phyloP scores from a whole-genome alignment of 768 basidiomycete species.

The Termitomyces eurrhizus region DNA sequence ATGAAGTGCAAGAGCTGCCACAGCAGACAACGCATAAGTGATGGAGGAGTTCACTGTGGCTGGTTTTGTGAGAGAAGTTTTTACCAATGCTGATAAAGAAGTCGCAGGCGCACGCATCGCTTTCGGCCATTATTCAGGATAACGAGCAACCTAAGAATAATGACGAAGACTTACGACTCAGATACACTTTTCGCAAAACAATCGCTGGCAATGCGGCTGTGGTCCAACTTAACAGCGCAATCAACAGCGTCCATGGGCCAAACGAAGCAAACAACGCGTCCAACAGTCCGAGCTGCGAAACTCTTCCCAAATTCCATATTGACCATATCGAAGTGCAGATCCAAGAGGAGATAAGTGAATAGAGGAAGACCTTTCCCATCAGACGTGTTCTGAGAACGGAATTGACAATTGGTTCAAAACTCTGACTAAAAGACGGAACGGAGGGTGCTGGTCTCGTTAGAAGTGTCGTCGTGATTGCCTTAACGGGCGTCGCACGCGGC shows the following conservation, averaged over 20 bases:
- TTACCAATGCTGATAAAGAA: slow-evolving; percentile 50
- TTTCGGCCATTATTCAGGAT: slow-evolving; percentile 16
- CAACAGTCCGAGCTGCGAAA: slow-evolving; percentile 23
- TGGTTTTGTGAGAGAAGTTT: slow-evolving; percentile 41
- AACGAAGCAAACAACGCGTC: slow-evolving; percentile 34
- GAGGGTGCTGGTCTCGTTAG: slow-evolving; percentile 47
- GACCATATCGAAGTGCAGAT: slow-evolving; percentile 35
- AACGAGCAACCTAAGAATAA: background rate
- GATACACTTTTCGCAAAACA: slow-evolving; percentile 52
- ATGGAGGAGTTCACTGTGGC: slow-evolving; percentile 41
- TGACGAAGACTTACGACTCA: slow-evolving; percentile 49
- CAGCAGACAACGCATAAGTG: slow-evolving; percentile 45
- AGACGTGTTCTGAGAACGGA: slow-evolving; percentile 59
- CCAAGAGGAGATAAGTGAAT: slow-evolving; percentile 47
- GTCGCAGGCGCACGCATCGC: slow-evolving; percentile 45
- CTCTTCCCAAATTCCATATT: slow-evolving; percentile 40
- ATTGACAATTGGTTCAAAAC: slow-evolving; percentile 66
- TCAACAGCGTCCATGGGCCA: slow-evolving; percentile 38
- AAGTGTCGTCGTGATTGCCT: slow-evolving; percentile 45
- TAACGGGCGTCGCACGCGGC: slow-evolving; percentile 34
- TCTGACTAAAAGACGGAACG: slow-evolving; percentile 52
- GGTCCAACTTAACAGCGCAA: slow-evolving; percentile 43
- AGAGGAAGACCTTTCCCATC: slow-evolving; percentile 47
- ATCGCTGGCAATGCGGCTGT: slow-evolving; percentile 52
- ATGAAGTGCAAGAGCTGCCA: slow-evolving; percentile 41